phyloP scores from a whole-genome alignment of 208 protist genomes.

The Crithidia brevicula region DNA sequence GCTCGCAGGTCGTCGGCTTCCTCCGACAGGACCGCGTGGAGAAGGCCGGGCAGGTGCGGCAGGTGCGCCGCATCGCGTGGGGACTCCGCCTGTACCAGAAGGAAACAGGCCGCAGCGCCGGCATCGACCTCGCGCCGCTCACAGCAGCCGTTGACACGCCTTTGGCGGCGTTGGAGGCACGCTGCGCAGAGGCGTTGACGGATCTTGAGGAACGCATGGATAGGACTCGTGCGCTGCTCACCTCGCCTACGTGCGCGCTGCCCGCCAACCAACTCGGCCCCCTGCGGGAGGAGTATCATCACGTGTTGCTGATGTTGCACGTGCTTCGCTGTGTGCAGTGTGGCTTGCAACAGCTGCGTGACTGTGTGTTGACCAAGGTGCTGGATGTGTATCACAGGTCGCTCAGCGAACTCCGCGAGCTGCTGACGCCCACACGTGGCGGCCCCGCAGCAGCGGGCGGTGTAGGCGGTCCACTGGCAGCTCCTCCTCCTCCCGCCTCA shows the following conservation, averaged over 20 bases:
- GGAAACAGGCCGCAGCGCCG: conserved; percentile 49
- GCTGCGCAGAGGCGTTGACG: conserved; percentile 27
- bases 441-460: too few relatives aligned
- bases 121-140: conserved; percentile 49
- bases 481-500: too few relatives aligned
- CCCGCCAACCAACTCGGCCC: conserved; percentile 7
- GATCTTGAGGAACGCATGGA: conserved; percentile 19
- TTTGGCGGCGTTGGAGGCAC: conserved; percentile 32
- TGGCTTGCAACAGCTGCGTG: conserved; percentile 39
- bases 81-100: conserved; percentile 88
- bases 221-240: conserved; percentile 50
- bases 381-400: conserved; percentile 51
- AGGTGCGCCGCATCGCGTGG: conserved; percentile 89
- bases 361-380: conserved; percentile 37
- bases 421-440: conserved; percentile 35
- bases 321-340: conserved; percentile 55
- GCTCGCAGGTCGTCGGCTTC: conserved; percentile 66
- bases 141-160: conserved; percentile 38
- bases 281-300: conserved; percentile 81
- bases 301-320: conserved; percentile 57
- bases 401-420: conserved; percentile 45
- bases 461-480: too few relatives aligned
- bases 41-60: conserved; percentile 78
- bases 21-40: conserved; percentile 70
- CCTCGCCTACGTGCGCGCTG: conserved; percentile 58